These are phyloP conservation scores for Acanthamoeba castellanii DNA, from an alignment of 208 protist genomes.

Conservation along the genomic window DNA sequence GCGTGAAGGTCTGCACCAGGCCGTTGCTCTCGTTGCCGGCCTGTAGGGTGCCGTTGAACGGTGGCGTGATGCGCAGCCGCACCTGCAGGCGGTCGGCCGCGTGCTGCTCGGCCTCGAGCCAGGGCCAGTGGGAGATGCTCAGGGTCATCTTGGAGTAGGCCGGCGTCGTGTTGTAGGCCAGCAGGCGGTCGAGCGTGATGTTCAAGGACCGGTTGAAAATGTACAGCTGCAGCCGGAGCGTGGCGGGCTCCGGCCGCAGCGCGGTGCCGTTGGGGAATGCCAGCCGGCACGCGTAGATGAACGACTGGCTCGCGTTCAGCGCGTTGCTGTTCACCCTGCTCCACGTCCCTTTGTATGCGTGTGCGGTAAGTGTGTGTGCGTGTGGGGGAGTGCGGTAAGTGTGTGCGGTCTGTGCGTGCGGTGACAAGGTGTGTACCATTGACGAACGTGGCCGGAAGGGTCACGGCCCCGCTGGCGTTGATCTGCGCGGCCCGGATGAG, in stretches of 20 bases:
- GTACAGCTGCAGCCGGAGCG: conserved; percentile 1
- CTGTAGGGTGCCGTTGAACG: not conserved
- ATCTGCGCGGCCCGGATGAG: not conserved
- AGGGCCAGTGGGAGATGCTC: not conserved
- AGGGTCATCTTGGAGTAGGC: not conserved
- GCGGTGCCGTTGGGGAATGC: not conserved
- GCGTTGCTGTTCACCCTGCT: not conserved
- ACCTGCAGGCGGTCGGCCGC: not conserved
- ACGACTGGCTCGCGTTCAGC: not conserved
- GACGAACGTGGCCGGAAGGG: not conserved
- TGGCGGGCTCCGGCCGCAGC: not conserved
- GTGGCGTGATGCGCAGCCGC: not conserved
- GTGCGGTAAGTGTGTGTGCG: not conserved
- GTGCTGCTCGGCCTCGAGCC: not conserved
- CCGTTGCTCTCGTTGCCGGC: not conserved
- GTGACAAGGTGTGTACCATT: not conserved
- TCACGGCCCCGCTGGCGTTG: not conserved
- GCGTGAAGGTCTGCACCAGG: not conserved
- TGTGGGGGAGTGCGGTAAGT: too few species aligned
- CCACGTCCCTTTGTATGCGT: not conserved
- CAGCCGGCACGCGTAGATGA: not conserved
- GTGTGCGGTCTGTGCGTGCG: too few species aligned
- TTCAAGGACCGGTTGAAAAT: not conserved
- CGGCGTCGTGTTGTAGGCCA: not conserved
- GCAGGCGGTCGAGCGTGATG: not conserved